Evolutionary conservation across 2,329 filamentous ascomycete species (phyloP), one percentile per base, ranked within the genome.

Genomic region (Calonectria pteridis): DNA sequence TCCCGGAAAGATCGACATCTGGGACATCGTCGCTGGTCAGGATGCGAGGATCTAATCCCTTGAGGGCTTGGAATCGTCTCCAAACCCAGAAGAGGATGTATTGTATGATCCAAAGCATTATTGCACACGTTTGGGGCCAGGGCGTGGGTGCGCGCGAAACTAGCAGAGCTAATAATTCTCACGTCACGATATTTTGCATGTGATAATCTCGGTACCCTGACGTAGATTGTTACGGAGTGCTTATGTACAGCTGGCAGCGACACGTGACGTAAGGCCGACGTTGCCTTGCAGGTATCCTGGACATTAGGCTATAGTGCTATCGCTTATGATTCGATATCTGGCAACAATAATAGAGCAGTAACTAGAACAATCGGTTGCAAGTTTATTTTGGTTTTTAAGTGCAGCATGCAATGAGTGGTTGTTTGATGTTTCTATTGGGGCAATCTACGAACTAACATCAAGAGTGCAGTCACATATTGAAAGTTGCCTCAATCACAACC

Each of bases 21-120:
- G 69, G 69, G 6, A 71, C 69, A 20, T 71, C 62, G 10, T 33
- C 10, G 49, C 18, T 49, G 18, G 62, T 71, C 11, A 71, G 7
- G 28, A 18, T 4, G 9, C 50, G 53, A 26, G 7, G n/a, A 14
- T 66, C 59, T 13, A 53, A 18, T 6, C 69, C 69, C 23, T 28
- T 55, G n/a, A 71, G 31, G 3, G 50, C 29, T 7, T 71, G 62
- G 6, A n/a, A 26, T 28, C 40, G 29, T 5, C 59, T 28, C 59
- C 59, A 64, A 62, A 62, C 14, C 33, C 37, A 62, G 35, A 62
- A 62, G 11, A 40, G 13, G 35, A 62, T 35, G 20, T 33, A 62
- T 26, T 40, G 23, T 28, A 62, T 40, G 28, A 62, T 35, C 55
- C 10, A 35, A 28, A 62, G 13, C 55, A 62, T 62, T 3, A 26